Evolutionary conservation across 129 eudicot genomes (phyloP).

Genomic region (Sambucus nigra): DNA sequence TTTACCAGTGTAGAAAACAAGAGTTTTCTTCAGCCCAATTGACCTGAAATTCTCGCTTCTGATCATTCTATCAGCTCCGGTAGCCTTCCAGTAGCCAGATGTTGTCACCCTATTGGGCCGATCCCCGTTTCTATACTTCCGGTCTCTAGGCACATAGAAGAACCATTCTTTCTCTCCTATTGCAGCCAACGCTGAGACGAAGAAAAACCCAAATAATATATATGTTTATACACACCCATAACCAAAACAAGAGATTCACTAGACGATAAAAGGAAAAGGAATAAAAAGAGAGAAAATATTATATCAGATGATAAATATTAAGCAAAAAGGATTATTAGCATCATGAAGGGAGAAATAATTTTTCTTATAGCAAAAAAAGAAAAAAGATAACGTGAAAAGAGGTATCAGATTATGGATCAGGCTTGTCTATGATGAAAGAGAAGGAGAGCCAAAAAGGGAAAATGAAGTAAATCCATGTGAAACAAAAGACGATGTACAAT

Average conservation of each 20-base stretch:
- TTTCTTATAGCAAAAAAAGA: neutral
- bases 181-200: constrained; percentile 66
- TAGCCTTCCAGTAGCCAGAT: constrained; percentile 97
- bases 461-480: neutral
- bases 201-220: neutral
- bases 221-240: neutral
- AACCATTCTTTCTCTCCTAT: constrained; percentile 98
- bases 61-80: constrained; percentile 97
- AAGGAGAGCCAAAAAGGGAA: too few relatives aligned
- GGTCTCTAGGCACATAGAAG: constrained; percentile 91
- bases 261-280: too few relatives aligned
- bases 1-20: constrained; percentile 90
- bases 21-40: constrained; percentile 90
- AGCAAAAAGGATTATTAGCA: neutral
- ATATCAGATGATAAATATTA: neutral
- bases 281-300: too few relatives aligned
- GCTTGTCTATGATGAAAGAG: too few relatives aligned
- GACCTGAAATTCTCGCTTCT: constrained; percentile 49
- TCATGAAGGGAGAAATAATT: neutral
- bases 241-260: neutral
- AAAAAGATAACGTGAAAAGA: neutral
- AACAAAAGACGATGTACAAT: too few relatives aligned
- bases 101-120: constrained; percentile 92
- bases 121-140: constrained; percentile 90
- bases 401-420: too few relatives aligned